Evolutionary conservation across 2,329 filamentous ascomycete species (phyloP), one percentile per base, ranked within the genome.

Genomic region (Aciculosporium take): DNA sequence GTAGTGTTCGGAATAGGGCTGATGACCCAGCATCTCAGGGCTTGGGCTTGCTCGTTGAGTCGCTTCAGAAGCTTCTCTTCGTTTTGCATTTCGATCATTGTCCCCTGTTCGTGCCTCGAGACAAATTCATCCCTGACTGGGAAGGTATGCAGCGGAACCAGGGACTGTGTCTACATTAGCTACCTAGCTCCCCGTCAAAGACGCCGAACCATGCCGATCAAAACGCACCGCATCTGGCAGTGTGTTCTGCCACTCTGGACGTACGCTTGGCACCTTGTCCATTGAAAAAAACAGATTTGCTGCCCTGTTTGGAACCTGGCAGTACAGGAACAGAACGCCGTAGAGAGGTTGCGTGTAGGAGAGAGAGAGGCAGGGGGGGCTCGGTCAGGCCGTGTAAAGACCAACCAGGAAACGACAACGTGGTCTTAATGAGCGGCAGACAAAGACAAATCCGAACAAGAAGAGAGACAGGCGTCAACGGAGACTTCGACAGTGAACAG

Each of bases 81-180:
- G n/a, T 61, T 61, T 0, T 49, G 41, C 49, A 58, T 54, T 30
- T 61, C 59, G 13, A 61, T 61, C 0, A 55, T 15, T 0, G 59
- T 61, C 0, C 57, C 59, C 27, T 54, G 49, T 27, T 60, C 55
- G 32, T 58, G 55, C 2, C 54, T 45, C 18, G 39, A 43, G 4
- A 53, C 45, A 20, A 55, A 62, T 2, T 51, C 50, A 3, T 54
- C 49, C 21, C 50, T 42, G 2, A 43, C 29, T 1, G 48, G 46
- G 17, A 61, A 55, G 0, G 47, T 32, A 47, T 46, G 17, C 21
- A 49, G n/a, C 15, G 48, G 43, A 40, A 41, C 15, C 28, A 42
- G 39, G 43, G 31, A 18, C 41, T 47, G 17, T 29, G 5, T 15
- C 20, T 13, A n/a, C 9, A n/a, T 28, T 25, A 44, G 34, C 34